These are phyloP conservation scores for Fusarium sp. DNA, from an alignment of 2,329 filamentous ascomycete genomes.

Conservation along the genomic window DNA sequence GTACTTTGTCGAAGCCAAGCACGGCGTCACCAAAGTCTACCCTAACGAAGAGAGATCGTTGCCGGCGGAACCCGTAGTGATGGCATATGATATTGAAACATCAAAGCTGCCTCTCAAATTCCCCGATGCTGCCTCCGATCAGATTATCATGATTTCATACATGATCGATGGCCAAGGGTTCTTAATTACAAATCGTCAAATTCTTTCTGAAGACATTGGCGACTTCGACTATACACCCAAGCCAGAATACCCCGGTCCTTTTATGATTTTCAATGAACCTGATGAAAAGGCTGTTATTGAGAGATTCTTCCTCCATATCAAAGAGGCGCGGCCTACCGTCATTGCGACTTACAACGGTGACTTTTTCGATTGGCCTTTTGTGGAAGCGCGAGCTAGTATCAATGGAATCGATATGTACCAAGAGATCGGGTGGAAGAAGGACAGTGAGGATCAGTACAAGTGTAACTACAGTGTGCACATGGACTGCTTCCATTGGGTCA, in stretches of 20 bases:
- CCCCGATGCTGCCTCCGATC: slow-evolving; percentile 92
- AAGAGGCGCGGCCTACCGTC: slow-evolving; percentile 92
- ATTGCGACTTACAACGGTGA: slow-evolving; percentile 99
- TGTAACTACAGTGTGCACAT: slow-evolving; percentile 97
- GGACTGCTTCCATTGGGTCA: slow-evolving; percentile 99
- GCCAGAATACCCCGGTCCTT: slow-evolving; percentile 93
- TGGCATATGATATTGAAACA: slow-evolving; percentile 99
- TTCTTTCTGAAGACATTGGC: slow-evolving; percentile 95
- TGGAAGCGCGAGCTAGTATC: slow-evolving; percentile 91
- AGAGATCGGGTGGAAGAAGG: slow-evolving; percentile 97
- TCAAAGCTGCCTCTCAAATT: slow-evolving; percentile 97
- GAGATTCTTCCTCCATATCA: slow-evolving; percentile 94
- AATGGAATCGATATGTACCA: slow-evolving; percentile 99
- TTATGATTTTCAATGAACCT: slow-evolving; percentile 98
- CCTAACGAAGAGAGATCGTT: slow-evolving; percentile 89
- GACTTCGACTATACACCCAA: slow-evolving; percentile 99
- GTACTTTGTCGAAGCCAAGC: slow-evolving; percentile 96
- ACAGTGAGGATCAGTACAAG: slow-evolving; percentile 95
- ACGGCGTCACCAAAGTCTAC: slow-evolving; percentile 85
- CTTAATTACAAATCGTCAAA: slow-evolving; percentile 96
- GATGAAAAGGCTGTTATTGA: slow-evolving; percentile 91
- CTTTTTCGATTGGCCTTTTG: slow-evolving; percentile 99
- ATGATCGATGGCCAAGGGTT: slow-evolving; percentile 99
- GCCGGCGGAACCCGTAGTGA: slow-evolving; percentile 94
- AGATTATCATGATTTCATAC: slow-evolving; percentile 99